Evolutionary conservation across 73 alveolate species (phyloP), one percentile per base, ranked within the genome.

Genomic region (Paramecium bursaria): DNA sequence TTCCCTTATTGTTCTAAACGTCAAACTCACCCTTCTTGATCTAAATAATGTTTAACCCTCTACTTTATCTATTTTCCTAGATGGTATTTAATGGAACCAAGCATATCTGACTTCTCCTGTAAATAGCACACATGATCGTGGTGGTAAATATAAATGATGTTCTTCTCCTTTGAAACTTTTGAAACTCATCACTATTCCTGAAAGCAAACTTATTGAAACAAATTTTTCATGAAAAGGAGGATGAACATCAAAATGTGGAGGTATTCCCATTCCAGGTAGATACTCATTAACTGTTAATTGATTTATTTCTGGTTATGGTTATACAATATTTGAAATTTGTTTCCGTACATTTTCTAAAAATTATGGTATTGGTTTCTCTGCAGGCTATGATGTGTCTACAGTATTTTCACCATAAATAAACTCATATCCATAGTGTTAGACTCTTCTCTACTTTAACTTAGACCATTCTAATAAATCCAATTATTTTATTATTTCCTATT

Each of bases 341-440:
- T 76, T 89, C 75, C 51, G 74, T 6, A 75, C 88, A 47, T 75
- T 86, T 6, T 73, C 87, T 13, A 77, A 55, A 54, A 77, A 77
- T 1, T 51, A 79, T 3, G 88, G 88, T 3, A 77, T 77, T 1
- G 57, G 30, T 53, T 42, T 48, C 5, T 77, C 55, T 22, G 67
- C 76, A 33, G 76, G 85, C 17, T 55, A 25, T 53, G 51, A 22
- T 5, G 26, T 42, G 22, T 52, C 29, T 11, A 79, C 76, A 22
- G 91, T 88, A 73, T 93, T 93, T 1, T 90, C 90, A 48, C 96
- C 96, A 74, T 93, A 91, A 0, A 88, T 75, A 49, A 93, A 93
- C 54, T 93, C 98, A 79, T 93, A 91, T 29, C 98, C 98, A 79
- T 77, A 93, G 74, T 93, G 98, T 75, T 93, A 86, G 30, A 93